phyloP scores from a whole-genome alignment of 345 rosid genomes.

The Erucastrum elatum region DNA sequence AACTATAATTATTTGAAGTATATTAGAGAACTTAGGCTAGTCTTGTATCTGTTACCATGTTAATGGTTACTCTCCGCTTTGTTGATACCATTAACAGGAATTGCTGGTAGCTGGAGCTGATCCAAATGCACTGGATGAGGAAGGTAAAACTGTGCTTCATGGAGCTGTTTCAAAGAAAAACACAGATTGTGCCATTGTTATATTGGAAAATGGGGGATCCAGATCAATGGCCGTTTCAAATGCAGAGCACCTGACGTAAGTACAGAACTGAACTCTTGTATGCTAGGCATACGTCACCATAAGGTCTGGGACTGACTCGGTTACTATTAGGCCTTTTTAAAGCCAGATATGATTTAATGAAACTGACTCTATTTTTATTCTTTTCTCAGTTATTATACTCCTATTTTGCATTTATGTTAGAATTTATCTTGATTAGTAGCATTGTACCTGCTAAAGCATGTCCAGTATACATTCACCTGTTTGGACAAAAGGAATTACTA shows the following conservation, averaged over 20 bases:
- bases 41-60: conserved; percentile 12
- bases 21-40: neutral
- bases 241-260: conserved; percentile 83
- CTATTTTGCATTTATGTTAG: neutral
- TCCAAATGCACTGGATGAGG: conserved; percentile 98
- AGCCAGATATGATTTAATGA: neutral
- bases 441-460: conserved; percentile 1
- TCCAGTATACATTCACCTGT: neutral
- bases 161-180: conserved; percentile 83
- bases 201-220: conserved; percentile 87
- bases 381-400: neutral
- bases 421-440: conserved; percentile 8
- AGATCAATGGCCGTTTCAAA: conserved; percentile 79
- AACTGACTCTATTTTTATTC: neutral
- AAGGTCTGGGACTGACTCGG: conserved; percentile 14
- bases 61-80: conserved; percentile 15
- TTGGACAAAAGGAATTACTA: neutral
- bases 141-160: conserved; percentile 94
- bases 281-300: conserved; percentile 3
- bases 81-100: conserved; percentile 53
- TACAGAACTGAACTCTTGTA: conserved; percentile 19
- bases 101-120: conserved; percentile 95
- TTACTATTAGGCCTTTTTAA: neutral
- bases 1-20: neutral
- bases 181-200: conserved; percentile 88